Evolutionary conservation across 2,329 filamentous ascomycete genomes (phyloP).

Genomic region (Geosmithia morbida): DNA sequence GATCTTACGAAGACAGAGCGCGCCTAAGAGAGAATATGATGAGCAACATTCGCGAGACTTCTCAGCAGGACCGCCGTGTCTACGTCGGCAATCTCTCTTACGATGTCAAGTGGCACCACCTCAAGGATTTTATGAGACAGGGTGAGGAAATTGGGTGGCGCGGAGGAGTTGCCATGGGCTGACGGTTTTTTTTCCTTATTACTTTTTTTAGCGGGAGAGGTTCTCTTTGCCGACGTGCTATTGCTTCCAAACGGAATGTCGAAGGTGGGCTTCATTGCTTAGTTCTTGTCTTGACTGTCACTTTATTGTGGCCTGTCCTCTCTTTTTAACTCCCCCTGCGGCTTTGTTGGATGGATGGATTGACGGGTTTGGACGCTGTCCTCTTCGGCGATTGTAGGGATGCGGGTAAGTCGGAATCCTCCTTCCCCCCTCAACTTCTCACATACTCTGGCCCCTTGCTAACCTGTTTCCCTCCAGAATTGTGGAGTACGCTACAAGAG

Average conservation of each 20-base stretch:
- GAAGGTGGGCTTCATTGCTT: conserved; percentile 97
- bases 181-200: conserved; percentile 15
- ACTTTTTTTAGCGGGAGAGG: conserved; percentile 69
- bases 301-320: conserved; percentile 32
- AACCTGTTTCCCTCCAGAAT: conserved; percentile 45
- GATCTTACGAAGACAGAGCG: conserved; percentile 72
- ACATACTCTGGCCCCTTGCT: conserved; percentile 9
- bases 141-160: conserved; percentile 44
- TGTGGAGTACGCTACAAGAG: conserved; percentile 99
- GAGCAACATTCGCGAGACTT: conserved; percentile 82
- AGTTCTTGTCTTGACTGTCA: conserved; percentile 71
- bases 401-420: conserved; percentile 67
- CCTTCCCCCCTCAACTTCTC: background rate
- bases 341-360: conserved; percentile 85
- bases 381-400: conserved; percentile 90
- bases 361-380: conserved; percentile 95
- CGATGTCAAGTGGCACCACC: conserved; percentile 99
- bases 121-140: conserved; percentile 99
- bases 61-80: conserved; percentile 97
- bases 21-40: conserved; percentile 90
- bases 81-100: conserved; percentile 98
- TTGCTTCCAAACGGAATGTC: conserved; percentile 99
- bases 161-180: conserved; percentile 16
- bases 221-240: conserved; percentile 98
- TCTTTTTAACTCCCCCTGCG: conserved; percentile 29